Base-by-base conservation (phyloP, 108 stramenopile species). In the Cyclostephanos invisitatus region DNA sequence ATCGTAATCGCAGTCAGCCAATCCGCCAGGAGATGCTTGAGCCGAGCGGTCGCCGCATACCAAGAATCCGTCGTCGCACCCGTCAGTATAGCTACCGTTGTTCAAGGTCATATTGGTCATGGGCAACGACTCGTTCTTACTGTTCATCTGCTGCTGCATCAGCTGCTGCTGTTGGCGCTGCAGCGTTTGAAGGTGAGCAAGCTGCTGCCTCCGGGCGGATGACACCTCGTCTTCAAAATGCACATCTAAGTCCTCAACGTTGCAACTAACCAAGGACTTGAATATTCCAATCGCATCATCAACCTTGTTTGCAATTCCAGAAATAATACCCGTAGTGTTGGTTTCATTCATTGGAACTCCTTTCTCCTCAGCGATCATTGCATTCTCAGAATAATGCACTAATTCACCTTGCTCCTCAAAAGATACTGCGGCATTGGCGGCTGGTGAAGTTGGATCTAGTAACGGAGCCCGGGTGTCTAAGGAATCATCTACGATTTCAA, bases 1-100 rank as follows among this genome's bases (percentile, higher is more conserved):
- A 67, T 94, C 90, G 67, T 83, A 94, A 54, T 94, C 89, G 29
- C 87, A 86, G 21, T 29, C 62, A 1, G 22, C n/a, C 32, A 27
- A 37, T 42, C 67, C 48, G 10, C 29, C 50, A 20, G 66, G 66
- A 2, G 66, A 55, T 12, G 29, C 37, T 0, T 28, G 49, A 18
- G 17, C 27, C 29, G 50, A 53, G 21, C 66, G 49, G 17, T 54
- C 12, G 17, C 66, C 66, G 29, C 50, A 7, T 27, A 29, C 24
- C 46, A 35, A 67, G 51, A 54, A 67, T 38, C 66, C 36, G 36
- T 67, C 66, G 36, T 67, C 50, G 11, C 66, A 27, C 37, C 50
- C 66, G 28, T 67, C 66, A 5, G 49, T 10, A 5, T 21, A 27
- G 5, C 40, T 20, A 7, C 25, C 47, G 40, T 20, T 37, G 27